Evolutionary conservation across 2,329 filamentous ascomycete species (phyloP).

Genomic region (Hymenoscyphus scutula): DNA sequence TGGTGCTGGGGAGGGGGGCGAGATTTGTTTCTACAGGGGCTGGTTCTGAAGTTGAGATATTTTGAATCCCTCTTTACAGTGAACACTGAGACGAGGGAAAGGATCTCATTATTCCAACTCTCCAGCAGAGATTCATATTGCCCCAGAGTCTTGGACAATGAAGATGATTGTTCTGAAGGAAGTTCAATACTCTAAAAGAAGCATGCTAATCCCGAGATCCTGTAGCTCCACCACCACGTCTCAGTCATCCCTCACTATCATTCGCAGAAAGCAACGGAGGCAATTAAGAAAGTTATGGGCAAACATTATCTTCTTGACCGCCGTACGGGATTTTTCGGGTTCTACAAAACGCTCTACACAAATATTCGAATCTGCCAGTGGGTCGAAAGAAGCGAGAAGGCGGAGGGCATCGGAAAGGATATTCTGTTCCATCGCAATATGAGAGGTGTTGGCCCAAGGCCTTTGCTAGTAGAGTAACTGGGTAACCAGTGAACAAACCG

Average conservation of each 20-base stretch:
- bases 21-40: too few relatives aligned
- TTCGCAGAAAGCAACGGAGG: background rate
- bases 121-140: too few relatives aligned
- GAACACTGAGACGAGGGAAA: too few relatives aligned
- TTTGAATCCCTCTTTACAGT: too few relatives aligned
- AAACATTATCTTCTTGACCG: background rate
- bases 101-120: too few relatives aligned
- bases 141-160: background rate
- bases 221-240: background rate
- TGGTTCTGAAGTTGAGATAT: too few relatives aligned
- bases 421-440: background rate
- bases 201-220: too few relatives aligned
- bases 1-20: too few relatives aligned
- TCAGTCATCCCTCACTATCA: background rate
- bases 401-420: background rate
- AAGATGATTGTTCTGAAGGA: background rate
- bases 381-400: background rate
- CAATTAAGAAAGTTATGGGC: background rate
- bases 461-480: background rate
- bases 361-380: background rate
- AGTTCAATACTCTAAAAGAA: too few relatives aligned
- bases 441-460: background rate
- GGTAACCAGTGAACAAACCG: too few relatives aligned
- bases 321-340: background rate
- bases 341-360: background rate